Evolutionary conservation across 1,284 basidiomycete genomes (phyloP).

Genomic region (Tilletia walkeri): DNA sequence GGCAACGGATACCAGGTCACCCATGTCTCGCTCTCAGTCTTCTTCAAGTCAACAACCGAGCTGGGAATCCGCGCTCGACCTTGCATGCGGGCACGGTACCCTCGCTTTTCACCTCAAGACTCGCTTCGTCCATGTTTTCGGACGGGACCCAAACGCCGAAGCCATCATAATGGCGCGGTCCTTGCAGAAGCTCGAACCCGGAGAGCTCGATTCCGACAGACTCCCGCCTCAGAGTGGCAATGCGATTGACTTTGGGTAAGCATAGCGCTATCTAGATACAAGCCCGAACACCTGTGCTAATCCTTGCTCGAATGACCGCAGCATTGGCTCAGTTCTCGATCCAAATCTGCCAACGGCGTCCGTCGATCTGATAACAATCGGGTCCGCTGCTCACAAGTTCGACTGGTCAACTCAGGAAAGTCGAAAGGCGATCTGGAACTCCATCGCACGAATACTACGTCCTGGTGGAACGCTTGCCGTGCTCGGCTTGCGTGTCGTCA

Average conservation of each 20-base stretch:
- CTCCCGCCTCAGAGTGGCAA: not conserved
- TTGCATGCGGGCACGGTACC: not conserved
- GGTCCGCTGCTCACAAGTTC: conserved; percentile 2
- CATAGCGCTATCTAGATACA: not conserved
- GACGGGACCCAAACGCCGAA: not conserved
- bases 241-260: not conserved
- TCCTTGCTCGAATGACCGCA: not conserved
- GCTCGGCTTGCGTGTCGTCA: not conserved
- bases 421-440: not conserved
- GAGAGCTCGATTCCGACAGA: not conserved
- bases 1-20: not conserved
- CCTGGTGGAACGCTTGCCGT: not conserved
- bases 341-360: not conserved
- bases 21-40: not conserved
- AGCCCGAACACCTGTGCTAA: too few relatives aligned
- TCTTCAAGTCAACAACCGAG: not conserved
- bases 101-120: conserved; percentile 2
- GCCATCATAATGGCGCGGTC: conserved; percentile 6
- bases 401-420: not conserved
- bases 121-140: not conserved
- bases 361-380: not conserved
- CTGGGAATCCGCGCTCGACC: not conserved
- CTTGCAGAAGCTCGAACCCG: not conserved
- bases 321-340: not conserved
- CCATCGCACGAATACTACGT: not conserved